Percentiles rank a stretch among this genome's conserved stretches.
Evolutionary conservation across 257 asterid genomes (phyloP).

Genomic region (Coffea eugenioides): DNA sequence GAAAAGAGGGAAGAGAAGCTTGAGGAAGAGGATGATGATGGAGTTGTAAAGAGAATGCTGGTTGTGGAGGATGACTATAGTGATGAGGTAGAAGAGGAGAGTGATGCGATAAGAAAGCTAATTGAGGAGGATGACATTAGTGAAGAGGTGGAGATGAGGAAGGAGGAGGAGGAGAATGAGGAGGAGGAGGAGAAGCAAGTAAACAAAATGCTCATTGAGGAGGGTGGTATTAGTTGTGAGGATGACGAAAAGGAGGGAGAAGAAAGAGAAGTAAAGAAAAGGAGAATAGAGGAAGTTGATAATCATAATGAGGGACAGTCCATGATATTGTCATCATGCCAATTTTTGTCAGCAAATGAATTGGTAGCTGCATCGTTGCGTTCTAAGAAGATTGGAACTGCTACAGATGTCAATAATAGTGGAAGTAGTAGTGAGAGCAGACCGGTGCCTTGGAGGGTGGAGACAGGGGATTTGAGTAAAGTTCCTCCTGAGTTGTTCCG

Average conservation of each 20-base stretch:
- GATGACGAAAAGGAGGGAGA: slow-evolving; percentile 33
- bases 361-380: slow-evolving; percentile 31
- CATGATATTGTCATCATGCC: slow-evolving; percentile 26
- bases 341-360: slow-evolving; percentile 33
- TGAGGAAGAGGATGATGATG: slow-evolving; percentile 24
- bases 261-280: slow-evolving; percentile 46
- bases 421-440: slow-evolving; percentile 30
- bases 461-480: slow-evolving; percentile 54
- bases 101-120: slow-evolving; percentile 9
- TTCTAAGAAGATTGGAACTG: slow-evolving; percentile 25
- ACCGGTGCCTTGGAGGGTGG: slow-evolving; percentile 40
- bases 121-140: slow-evolving; percentile 18
- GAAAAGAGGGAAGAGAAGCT: slow-evolving; percentile 25
- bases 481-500: slow-evolving; percentile 73
- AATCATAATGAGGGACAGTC: slow-evolving; percentile 29
- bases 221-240: slow-evolving; percentile 35
- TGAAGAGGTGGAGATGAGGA: slow-evolving; percentile 27
- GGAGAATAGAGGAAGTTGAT: slow-evolving; percentile 45
- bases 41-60: slow-evolving; percentile 18
- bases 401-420: slow-evolving; percentile 17
- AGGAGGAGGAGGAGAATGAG: slow-evolving; percentile 29
- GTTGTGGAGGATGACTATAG: slow-evolving; percentile 7
- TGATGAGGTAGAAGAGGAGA: slow-evolving; percentile 24
- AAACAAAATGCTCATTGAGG: slow-evolving; percentile 40
- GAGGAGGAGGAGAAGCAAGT: slow-evolving; percentile 41